Conservation (phyloP, 192 early-diverging fungal species). For the Chytriomyces hyalinus region DNA sequence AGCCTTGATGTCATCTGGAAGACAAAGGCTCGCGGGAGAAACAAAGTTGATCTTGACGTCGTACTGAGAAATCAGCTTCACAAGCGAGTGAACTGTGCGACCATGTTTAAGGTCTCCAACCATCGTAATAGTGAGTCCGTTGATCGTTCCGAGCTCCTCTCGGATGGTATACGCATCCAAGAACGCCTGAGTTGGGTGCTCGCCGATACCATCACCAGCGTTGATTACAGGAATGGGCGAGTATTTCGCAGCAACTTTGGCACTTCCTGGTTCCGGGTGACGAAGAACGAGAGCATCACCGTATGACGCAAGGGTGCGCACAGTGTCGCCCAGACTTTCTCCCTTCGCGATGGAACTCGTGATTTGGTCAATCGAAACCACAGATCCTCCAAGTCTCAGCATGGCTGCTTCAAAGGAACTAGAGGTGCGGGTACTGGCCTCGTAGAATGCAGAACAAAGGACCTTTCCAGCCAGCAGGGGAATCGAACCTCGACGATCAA, state of each 20-base stretch:
- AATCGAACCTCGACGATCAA: constrained; percentile 86
- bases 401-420: constrained; percentile 95
- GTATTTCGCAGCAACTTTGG: constrained; percentile 81
- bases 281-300: constrained; percentile 91
- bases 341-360: constrained; percentile 95
- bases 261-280: constrained; percentile 89
- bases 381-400: constrained; percentile 87
- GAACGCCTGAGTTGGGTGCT: constrained; percentile 98
- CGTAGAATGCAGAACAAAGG: constrained; percentile 94
- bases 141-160: constrained; percentile 94
- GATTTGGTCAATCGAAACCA: constrained; percentile 82
- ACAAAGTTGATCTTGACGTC: constrained; percentile 95
- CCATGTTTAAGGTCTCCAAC: constrained; percentile 98
- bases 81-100: constrained; percentile 95
- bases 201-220: constrained; percentile 95
- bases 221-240: constrained; percentile 93
- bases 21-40: constrained; percentile 76
- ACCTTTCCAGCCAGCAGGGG: constrained; percentile 89
- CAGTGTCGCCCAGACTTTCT: constrained; percentile 92
- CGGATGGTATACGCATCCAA: constrained; percentile 92
- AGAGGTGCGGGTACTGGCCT: constrained; percentile 93
- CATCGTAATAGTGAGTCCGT: constrained; percentile 92
- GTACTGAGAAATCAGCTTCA: constrained; percentile 86
- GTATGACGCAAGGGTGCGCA: constrained; percentile 91
- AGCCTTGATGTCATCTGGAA: constrained; percentile 81